Evolutionary conservation across 805 yeast species (phyloP), one percentile per base, ranked within the genome.

Genomic region (Saturnispora saitoi): DNA sequence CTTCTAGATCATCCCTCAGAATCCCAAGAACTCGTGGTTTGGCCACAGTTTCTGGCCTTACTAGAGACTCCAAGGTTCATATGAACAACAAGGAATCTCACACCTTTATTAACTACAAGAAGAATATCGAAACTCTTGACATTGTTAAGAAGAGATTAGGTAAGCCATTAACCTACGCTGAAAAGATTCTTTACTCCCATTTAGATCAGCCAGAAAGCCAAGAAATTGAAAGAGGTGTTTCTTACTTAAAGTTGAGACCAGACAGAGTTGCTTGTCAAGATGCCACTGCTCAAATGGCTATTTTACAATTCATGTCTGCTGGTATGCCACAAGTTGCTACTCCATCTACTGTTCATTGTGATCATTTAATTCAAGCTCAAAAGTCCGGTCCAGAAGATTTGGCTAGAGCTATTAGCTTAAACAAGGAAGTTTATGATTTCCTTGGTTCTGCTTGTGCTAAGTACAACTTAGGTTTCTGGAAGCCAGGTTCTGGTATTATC

Each of bases 241-340:
- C 90, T 47, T 93, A 93, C 70, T 77, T 93, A 66, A 93, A 93
- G 73, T 77, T 93, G 60, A 80, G 86, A 65, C 99, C 99, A 22
- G 99, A 93, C 66, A 81, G 99, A 66, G 98, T 93, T 43, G 99
- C 99, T 26, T 91, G 95, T 95, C 99, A 93, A 74, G 99, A 93
- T 75, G 99, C 99, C n/a, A 86, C 96, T 30, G 99, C 99, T 17
- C 99, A 93, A 71, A 93, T 91, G 87, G 99, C 99, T n/a, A 74
- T 93, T 57, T 73, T 93, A 59, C 99, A 93, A 71, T 93, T 93
- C 72, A 93, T 93, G 96, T 88, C 97, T 47, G 91, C 96, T 56
- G 95, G 95, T 32, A 79, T 91, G 78, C 73, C 84, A 45, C 68
- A 78, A 32, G 91, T 96, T 17, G 85, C 86, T 6, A 95, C 95